Evolutionary conservation across 1,284 basidiomycete species (phyloP), one percentile per base, ranked within the genome.

Genomic region (Abortiporus biennis): DNA sequence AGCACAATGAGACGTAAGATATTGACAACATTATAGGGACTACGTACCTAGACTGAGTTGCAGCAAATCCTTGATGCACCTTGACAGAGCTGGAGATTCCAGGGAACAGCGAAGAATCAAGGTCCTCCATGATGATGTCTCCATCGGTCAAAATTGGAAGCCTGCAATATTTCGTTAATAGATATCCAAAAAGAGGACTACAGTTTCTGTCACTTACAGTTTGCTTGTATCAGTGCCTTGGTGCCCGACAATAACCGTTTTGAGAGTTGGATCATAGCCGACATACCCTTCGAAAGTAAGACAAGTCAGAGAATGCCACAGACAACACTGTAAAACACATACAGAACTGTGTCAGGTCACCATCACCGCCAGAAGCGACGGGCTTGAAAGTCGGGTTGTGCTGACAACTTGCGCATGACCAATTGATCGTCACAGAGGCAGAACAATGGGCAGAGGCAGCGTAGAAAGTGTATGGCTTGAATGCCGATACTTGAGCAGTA

Each of bases 361-460:
- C 78, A 50, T 84, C 70, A 1, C 80, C 81, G 25, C 81, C 82
- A 0, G 76, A 67, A 6, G 78, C 80, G 2, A 76, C 59, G 0
- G 78, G 74, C 20, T 68, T 37, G 54, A 84, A 84, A 3, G 52
- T 60, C 1, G 74, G 52, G 50, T 78, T 80, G 5, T 68, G 72
- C 21, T 68, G 42, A 51, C 81, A 85, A 24, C 50, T 51, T 55
- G 84, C 81, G 57, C 80, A 83, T 30, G 56, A 59, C 80, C 81
- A 85, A 6, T 64, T 57, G 19, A 68, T 48, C 5, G 74, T 77
- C 21, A 52, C 45, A 0, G 63, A 50, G 0, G 76, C 59, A 3
- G 54, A 5, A 49, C 81, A 85, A 54, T 78, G 78, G 1, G 68
- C 76, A 2, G 77, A 65, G 39, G 68, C 69, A 2, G 80, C 77